These are phyloP conservation scores for Juglanconis sp. DNA, from an alignment of 2,329 filamentous ascomycete species.

Conservation along the genomic window DNA sequence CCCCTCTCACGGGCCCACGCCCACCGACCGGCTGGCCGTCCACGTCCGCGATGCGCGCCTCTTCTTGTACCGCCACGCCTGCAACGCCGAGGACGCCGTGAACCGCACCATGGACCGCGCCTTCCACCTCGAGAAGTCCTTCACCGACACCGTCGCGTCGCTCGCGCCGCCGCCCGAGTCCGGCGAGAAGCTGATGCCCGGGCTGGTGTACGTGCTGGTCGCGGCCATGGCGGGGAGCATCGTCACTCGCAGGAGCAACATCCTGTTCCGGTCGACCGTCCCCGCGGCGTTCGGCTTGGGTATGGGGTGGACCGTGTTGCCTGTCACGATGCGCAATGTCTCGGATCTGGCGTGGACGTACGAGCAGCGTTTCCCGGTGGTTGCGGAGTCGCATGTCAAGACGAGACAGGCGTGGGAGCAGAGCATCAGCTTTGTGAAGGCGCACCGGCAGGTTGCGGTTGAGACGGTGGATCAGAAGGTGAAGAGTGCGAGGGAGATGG, in stretches of 20 bases:
- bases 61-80: conserved; percentile 73
- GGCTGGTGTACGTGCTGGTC: conserved; percentile 87
- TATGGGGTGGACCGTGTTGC: conserved; percentile 80
- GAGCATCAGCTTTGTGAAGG: conserved; percentile 69
- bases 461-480: conserved; percentile 80
- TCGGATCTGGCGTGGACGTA: conserved; percentile 85
- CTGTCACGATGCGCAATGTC: conserved; percentile 86
- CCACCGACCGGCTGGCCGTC: conserved; percentile 82
- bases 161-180: conserved; percentile 82
- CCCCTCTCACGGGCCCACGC: conserved; percentile 58
- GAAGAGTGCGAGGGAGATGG: conserved; percentile 65
- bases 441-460: conserved; percentile 68
- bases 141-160: conserved; percentile 84
- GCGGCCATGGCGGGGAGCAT: conserved; percentile 94
- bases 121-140: conserved; percentile 81
- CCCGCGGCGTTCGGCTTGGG: conserved; percentile 78
- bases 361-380: conserved; percentile 80
- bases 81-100: conserved; percentile 73
- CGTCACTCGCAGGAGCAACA: conserved; percentile 79
- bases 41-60: conserved; percentile 79
- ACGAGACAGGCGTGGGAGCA: conserved; percentile 66
- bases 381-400: conserved; percentile 77
- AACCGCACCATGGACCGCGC: conserved; percentile 78
- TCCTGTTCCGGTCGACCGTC: conserved; percentile 72
- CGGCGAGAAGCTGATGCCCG: conserved; percentile 86